A percentile compares a stretch with the other conserved stretches of the same genome.
These are phyloP conservation scores for Diutina pseudorugosa DNA, from an alignment of 1,139 yeast genomes.

Conservation along the genomic window DNA sequence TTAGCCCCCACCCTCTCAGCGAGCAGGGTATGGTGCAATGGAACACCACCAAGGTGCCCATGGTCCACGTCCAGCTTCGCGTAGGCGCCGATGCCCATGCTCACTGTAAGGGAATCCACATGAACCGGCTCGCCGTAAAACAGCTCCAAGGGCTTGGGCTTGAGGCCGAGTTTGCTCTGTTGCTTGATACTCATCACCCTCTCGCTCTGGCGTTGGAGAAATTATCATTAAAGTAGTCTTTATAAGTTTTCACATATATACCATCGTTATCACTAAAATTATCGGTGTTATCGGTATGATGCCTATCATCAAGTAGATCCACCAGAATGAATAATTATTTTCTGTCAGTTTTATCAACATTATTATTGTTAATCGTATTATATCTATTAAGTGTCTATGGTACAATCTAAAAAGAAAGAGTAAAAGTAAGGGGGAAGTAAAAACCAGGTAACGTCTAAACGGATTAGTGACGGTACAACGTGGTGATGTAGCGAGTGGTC, in stretches of 20 bases:
- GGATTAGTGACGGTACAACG: background rate
- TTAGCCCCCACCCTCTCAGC: slow-evolving; percentile 52
- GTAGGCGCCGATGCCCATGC: background rate
- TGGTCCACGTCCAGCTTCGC: slow-evolving; percentile 35
- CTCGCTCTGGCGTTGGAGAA: background rate
- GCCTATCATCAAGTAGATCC: too few species aligned
- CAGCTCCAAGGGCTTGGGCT: background rate
- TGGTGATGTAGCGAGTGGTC: slow-evolving; percentile 1
- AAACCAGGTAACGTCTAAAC: too few species aligned
- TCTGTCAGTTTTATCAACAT: too few species aligned
- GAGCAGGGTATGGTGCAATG: slow-evolving; percentile 45
- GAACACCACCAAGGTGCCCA: slow-evolving; percentile 41
- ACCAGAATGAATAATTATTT: too few species aligned
- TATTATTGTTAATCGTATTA: too few species aligned
- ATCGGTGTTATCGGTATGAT: too few species aligned
- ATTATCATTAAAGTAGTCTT: too few species aligned
- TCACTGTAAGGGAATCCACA: background rate
- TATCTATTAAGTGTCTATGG: background rate
- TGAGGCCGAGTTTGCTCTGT: background rate
- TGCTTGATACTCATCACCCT: background rate
- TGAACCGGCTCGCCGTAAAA: background rate
- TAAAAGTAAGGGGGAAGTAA: too few species aligned
- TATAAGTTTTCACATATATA: too few species aligned
- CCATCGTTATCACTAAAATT: background rate
- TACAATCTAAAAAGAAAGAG: background rate